phyloP scores from a whole-genome alignment of 2,329 filamentous ascomycete species.

The Aureobasidium subglaciale region DNA sequence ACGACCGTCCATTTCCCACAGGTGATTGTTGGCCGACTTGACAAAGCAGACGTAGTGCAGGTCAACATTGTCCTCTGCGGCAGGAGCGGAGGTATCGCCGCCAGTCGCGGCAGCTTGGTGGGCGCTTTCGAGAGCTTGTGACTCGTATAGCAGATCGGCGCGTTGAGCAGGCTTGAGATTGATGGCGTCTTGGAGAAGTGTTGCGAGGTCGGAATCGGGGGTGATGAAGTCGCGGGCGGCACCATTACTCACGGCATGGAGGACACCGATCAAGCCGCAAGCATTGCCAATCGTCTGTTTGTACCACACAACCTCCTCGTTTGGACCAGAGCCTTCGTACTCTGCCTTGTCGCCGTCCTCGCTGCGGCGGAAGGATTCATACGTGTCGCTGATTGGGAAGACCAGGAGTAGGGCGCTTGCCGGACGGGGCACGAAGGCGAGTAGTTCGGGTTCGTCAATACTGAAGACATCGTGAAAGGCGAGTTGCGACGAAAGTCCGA shows the following conservation, averaged over 20 bases:
- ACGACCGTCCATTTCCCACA: slow-evolving; percentile 77
- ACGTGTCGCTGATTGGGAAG: slow-evolving; percentile 73
- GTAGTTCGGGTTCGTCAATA: slow-evolving; percentile 75
- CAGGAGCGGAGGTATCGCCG: slow-evolving; percentile 73
- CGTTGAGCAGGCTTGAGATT: slow-evolving; percentile 60
- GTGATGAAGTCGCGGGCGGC: slow-evolving; percentile 56
- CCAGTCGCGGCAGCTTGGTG: slow-evolving; percentile 69
- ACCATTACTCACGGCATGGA: slow-evolving; percentile 79
- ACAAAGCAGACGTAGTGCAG: slow-evolving; percentile 96
- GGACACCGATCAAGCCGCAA: slow-evolving; percentile 80
- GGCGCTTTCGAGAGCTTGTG: slow-evolving; percentile 65
- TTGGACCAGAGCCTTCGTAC: slow-evolving; percentile 60
- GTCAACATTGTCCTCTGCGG: slow-evolving; percentile 75
- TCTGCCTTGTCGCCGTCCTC: slow-evolving; percentile 61
- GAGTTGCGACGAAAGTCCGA: slow-evolving; percentile 72
- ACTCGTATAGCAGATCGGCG: slow-evolving; percentile 69
- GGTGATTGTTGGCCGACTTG: slow-evolving; percentile 56
- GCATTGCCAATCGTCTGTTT: slow-evolving; percentile 91
- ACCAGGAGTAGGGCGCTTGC: slow-evolving; percentile 84
- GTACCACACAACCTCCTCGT: slow-evolving; percentile 84
- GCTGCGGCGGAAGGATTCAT: slow-evolving; percentile 66
- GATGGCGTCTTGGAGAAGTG: slow-evolving; percentile 62
- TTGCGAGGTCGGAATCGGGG: slow-evolving; percentile 51
- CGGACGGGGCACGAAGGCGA: slow-evolving; percentile 81
- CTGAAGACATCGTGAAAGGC: slow-evolving; percentile 87